Base-by-base conservation (phyloP, 371 early-diverging fungal species). In the Capniomyces stellatus region DNA sequence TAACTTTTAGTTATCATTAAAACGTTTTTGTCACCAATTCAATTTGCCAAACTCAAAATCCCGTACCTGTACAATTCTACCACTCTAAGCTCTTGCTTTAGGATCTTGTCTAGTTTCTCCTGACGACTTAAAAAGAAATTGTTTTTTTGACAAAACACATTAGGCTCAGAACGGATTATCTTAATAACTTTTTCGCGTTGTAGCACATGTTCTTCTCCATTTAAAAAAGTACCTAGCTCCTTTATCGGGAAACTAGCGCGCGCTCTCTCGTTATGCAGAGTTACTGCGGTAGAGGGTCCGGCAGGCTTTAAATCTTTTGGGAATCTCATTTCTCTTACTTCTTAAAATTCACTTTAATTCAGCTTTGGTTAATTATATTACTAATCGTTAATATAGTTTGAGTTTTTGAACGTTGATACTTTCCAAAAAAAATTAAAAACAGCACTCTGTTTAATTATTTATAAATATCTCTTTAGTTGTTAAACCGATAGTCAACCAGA, bases 61-160 rank as follows among this genome's bases (percentile, higher is more conserved):
- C 15, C 1, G 23, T 3, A 41, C 2, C 1, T 24, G 30, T 2
- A 21, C 40, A 1, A 39, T 21, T 13, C 42, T 1, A 19, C 25
- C 24, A 2, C 1, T 29, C 19, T 29, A 18, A 12, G 29, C 21
- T 44, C 44, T 44, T 19, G 44, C 44, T 44, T 44, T 25, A 44
- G 21, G 21, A 10, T 10, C 19, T 19, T 44, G 10, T 64, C 59
- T 56, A 69, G 54, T 41, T 54, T 52, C 19, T 66, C 69, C 19
- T 54, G n/a, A 28, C 69, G 60, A 51, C 62, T 67, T 58, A 64
- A 51, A 44, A 67, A 69, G 48, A 57, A 63, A 28, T 51, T 56
- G n/a, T 58, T 41, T 40, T 56, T 58, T 49, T 59, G 21, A 25
- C 52, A 51, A 48, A 69, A 69, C 6, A 54, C 57, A 51, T 62